phyloP scores from a whole-genome alignment of 108 stramenopile species.

The Seminavis robusta region DNA sequence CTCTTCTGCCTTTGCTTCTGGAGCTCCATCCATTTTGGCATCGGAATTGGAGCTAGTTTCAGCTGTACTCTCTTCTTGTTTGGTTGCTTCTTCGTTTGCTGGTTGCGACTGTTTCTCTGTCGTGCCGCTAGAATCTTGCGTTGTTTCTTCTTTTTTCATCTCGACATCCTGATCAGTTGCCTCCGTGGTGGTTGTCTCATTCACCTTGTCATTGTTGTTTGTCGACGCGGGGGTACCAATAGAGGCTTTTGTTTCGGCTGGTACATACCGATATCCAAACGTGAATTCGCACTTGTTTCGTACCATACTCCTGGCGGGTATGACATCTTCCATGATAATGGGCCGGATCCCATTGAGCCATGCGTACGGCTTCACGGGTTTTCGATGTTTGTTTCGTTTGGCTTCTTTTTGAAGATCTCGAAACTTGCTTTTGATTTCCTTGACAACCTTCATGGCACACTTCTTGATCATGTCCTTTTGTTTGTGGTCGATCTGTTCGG shows the following conservation, averaged over 20 bases:
- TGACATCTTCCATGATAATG: constrained; percentile 43
- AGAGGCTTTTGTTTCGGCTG: constrained; percentile 13
- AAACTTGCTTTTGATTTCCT: constrained; percentile 65
- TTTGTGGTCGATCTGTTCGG: constrained; percentile 57
- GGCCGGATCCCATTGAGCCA: constrained; percentile 48
- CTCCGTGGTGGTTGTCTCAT: too few relatives aligned
- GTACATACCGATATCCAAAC: constrained; percentile 47
- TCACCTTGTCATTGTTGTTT: constrained; percentile 2
- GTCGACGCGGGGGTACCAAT: too few relatives aligned
- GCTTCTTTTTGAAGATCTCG: constrained; percentile 47
- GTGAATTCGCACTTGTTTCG: constrained; percentile 93
- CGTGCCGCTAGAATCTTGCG: neutral
- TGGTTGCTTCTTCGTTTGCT: constrained; percentile 3
- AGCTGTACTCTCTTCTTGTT: neutral
- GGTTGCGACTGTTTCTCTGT: neutral
- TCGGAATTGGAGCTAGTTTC: neutral
- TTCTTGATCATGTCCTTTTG: constrained; percentile 57
- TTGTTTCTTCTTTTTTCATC: neutral
- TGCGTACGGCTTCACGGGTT: constrained; percentile 22
- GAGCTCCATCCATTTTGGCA: neutral
- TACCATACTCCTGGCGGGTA: constrained; percentile 53
- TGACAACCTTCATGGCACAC: constrained; percentile 55
- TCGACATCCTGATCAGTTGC: neutral
- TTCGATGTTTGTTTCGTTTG: constrained; percentile 31
- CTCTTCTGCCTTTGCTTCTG: neutral